Evolutionary conservation across 2,329 filamentous ascomycete species (phyloP), one percentile per base, ranked within the genome.

Genomic region (Calonectria pteridis): DNA sequence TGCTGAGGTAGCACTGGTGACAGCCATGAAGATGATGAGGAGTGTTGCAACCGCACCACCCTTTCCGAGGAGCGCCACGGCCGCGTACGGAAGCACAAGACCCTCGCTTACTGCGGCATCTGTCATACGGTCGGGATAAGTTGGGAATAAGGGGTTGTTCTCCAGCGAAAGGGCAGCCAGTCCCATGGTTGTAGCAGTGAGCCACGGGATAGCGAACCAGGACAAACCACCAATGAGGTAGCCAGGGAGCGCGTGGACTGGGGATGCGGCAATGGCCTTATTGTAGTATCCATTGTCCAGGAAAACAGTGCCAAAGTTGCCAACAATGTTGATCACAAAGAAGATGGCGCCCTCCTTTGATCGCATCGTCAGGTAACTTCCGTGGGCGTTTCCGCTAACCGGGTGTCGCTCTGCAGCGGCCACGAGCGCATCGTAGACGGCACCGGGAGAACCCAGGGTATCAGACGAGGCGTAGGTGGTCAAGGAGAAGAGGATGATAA

Each of bases 151-250:
- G 0, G 78, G 77, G 29, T 66, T 80, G 10, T 37, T 72, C 83
- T 98, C 95, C 1, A 98, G 89, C 0, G 95, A 94, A 10, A 98
- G 88, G 4, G 94, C 95, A 1, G 94, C 90, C 9, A 98, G 89
- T 37, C 95, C 95, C 92, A 98, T 94, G 1, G 95, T 98, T 0
- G 94, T 98, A 1, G 95, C 95, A 3, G 92, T 94, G 13, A 98
- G 88, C 94, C 94, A 98, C 0, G 96, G 96, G 67, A 98, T 97
- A 0, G 95, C 95, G 78, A 98, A 98, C 95, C 95, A 98, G 64
- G 91, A 93, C 1, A 98, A 89, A 28, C 96, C 95, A 6, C 95
- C 95, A 75, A 96, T 90, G 69, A 98, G 93, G 81, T 98, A 98
- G 23, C 95, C 95, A 0, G 95, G 95, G 3, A 98, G 90, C 0